Conservation (phyloP, 768 basidiomycete species). For the Rubroboletus satanas region DNA sequence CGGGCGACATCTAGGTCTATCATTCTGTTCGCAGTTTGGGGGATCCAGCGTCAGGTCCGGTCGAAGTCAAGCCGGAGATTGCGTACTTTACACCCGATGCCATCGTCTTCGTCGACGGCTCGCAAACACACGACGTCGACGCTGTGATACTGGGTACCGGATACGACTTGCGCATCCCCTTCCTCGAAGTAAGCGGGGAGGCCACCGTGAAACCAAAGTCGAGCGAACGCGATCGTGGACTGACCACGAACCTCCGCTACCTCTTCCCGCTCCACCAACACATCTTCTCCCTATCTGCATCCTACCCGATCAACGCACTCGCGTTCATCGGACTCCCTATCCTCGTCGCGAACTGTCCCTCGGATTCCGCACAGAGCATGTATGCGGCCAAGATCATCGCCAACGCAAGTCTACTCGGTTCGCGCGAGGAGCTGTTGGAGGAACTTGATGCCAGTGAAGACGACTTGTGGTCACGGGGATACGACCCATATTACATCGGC, state of each 20-base stretch:
- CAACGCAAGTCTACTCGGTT: slow-evolving; percentile 38
- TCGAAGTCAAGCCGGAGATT: slow-evolving; percentile 41
- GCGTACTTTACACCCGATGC: slow-evolving; percentile 43
- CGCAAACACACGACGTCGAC: slow-evolving; percentile 38
- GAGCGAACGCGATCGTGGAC: slow-evolving; percentile 12
- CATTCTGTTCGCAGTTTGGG: slow-evolving; percentile 34
- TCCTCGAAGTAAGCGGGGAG: slow-evolving; percentile 35
- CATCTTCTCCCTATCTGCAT: slow-evolving; percentile 48
- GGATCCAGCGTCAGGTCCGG: slow-evolving; percentile 14
- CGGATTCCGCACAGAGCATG: slow-evolving; percentile 48
- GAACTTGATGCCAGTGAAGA: slow-evolving; percentile 43
- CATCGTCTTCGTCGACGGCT: slow-evolving; percentile 48
- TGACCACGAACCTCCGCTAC: slow-evolving; percentile 50
- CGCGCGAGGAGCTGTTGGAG: slow-evolving; percentile 36
- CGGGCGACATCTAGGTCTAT: slow-evolving; percentile 24
- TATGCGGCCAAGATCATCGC: slow-evolving; percentile 45
- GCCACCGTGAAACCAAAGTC: slow-evolving; percentile 16
- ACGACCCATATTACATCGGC: slow-evolving; percentile 48
- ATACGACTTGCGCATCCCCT: slow-evolving; percentile 51
- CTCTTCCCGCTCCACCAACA: slow-evolving; percentile 53
- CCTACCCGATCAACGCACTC: slow-evolving; percentile 48
- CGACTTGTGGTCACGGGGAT: slow-evolving; percentile 36
- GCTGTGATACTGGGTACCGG: slow-evolving; percentile 52
- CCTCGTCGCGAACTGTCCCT: slow-evolving; percentile 45
- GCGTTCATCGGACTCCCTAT: slow-evolving; percentile 54